Evolutionary conservation across 2,329 filamentous ascomycete genomes (phyloP).

Genomic region (Domatiomyces globalis): DNA sequence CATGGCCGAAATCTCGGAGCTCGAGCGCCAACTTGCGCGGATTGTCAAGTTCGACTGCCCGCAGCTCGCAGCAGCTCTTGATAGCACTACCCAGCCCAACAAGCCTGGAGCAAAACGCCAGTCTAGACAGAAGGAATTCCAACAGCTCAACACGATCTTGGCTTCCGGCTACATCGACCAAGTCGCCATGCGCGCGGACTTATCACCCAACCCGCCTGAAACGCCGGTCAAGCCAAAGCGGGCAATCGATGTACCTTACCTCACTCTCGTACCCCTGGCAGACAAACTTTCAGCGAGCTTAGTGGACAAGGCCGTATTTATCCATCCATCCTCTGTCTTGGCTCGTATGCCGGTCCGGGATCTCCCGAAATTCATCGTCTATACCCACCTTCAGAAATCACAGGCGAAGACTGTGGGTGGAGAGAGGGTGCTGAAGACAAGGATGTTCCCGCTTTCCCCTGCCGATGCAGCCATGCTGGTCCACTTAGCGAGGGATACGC

Average conservation of each 20-base stretch:
- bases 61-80: constrained; percentile 17
- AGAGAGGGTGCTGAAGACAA: constrained; percentile 52
- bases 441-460: constrained; percentile 79
- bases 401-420: constrained; percentile 35
- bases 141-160: constrained; percentile 76
- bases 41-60: constrained; percentile 57
- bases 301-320: constrained; percentile 57
- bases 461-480: constrained; percentile 63
- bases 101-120: constrained; percentile 42
- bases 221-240: constrained; percentile 56
- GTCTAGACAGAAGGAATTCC: constrained; percentile 47
- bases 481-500: constrained; percentile 68
- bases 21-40: constrained; percentile 68
- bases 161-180: constrained; percentile 90
- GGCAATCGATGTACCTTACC: constrained; percentile 84
- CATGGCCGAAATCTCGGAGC: constrained; percentile 70
- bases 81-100: constrained; percentile 42
- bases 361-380: constrained; percentile 77
- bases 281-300: constrained; percentile 30
- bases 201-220: constrained; percentile 59
- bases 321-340: constrained; percentile 75
- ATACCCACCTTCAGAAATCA: constrained; percentile 66
- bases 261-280: constrained; percentile 57
- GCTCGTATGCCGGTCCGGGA: constrained; percentile 54
- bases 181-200: constrained; percentile 78